These are phyloP conservation scores for Leccinum obscurum DNA, from an alignment of 768 basidiomycete genomes.

Conservation along the genomic window DNA sequence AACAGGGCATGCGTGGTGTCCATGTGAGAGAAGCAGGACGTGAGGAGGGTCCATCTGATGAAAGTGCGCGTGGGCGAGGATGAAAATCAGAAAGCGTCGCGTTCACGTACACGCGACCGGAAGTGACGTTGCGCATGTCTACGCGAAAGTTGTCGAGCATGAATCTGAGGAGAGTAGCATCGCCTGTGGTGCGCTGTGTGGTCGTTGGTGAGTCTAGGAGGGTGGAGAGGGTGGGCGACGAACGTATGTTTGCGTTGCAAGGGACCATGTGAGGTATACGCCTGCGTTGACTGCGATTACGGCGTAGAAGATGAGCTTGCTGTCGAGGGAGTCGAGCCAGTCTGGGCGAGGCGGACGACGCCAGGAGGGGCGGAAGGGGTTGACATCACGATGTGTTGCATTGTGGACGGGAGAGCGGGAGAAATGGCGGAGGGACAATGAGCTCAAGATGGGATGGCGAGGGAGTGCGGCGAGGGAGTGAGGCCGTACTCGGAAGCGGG, in stretches of 20 bases:
- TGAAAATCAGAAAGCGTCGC: neutral
- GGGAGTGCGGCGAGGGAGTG: neutral
- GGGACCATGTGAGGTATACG: slow-evolving; percentile 61
- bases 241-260: slow-evolving; percentile 35
- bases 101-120: slow-evolving; percentile 62
- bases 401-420: slow-evolving; percentile 12
- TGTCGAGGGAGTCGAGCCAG: slow-evolving; percentile 54
- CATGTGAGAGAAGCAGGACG: slow-evolving; percentile 70
- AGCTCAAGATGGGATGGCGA: neutral
- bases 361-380: slow-evolving; percentile 23
- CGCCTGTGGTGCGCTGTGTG: slow-evolving; percentile 40
- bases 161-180: slow-evolving; percentile 40
- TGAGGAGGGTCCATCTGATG: slow-evolving; percentile 71
- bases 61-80: neutral
- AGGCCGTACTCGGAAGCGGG: slow-evolving; percentile 18
- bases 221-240: slow-evolving; percentile 27
- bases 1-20: slow-evolving; percentile 62
- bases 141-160: slow-evolving; percentile 66
- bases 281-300: slow-evolving; percentile 64
- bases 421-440: slow-evolving; percentile 17
- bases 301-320: slow-evolving; percentile 54
- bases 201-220: neutral
- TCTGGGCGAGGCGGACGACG: slow-evolving; percentile 30
- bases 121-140: slow-evolving; percentile 57
- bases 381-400: slow-evolving; percentile 26